Evolutionary conservation across 495 filamentous ascomycete genomes (phyloP).

Genomic region (Penicillium psychrofluorescens): DNA sequence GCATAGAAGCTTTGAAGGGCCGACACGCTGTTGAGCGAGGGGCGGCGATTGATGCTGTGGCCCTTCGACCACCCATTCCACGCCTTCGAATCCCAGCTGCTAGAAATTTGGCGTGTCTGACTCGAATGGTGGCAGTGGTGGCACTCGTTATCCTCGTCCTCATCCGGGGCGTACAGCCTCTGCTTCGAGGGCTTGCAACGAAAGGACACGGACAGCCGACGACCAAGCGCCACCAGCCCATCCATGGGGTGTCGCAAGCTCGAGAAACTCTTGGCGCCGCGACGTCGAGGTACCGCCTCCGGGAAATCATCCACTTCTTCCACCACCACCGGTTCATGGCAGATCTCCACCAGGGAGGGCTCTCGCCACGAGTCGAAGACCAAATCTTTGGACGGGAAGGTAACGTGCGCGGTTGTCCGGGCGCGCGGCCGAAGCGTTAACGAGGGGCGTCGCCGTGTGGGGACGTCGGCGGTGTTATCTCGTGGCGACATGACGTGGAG

Average conservation of each 20-base stretch:
- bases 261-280: constrained; percentile 40
- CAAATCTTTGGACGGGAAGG: constrained; percentile 12
- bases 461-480: constrained; percentile 15
- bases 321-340: constrained; percentile 18
- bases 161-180: constrained; percentile 10
- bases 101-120: constrained; percentile 13
- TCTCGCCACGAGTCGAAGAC: constrained; percentile 23
- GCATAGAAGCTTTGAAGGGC: constrained; percentile 32
- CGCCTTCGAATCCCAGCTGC: constrained; percentile 14
- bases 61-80: constrained; percentile 19
- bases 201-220: constrained; percentile 37
- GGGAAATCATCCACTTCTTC: constrained; percentile 33
- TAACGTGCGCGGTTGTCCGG: constrained; percentile 22
- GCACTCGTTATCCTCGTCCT: constrained; percentile 7
- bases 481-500: constrained; percentile 29
- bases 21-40: constrained; percentile 33
- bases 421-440: constrained; percentile 29
- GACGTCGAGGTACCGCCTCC: constrained; percentile 27
- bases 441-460: constrained; percentile 31
- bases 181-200: constrained; percentile 36
- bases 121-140: constrained; percentile 7
- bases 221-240: constrained; percentile 37
- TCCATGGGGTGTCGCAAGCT: constrained; percentile 38
- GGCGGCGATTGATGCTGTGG: constrained; percentile 29
- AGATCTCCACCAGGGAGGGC: constrained; percentile 18